Evolutionary conservation across 257 asterid genomes (phyloP).

Genomic region (Rhazya stricta): DNA sequence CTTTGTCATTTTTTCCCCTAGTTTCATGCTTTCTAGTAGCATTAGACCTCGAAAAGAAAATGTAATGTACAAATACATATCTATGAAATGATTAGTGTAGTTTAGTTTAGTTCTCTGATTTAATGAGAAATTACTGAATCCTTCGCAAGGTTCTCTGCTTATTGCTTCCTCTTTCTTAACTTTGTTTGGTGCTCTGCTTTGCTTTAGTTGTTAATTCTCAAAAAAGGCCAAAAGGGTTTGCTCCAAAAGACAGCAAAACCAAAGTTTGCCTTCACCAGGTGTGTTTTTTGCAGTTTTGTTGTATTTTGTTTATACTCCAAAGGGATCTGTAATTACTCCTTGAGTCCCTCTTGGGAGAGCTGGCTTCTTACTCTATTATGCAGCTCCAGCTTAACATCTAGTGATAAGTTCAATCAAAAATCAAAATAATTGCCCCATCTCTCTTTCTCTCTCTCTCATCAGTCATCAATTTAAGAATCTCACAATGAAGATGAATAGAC

Average conservation of each 20-base stretch:
- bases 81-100: constrained; percentile 18
- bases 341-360: neutral
- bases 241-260: neutral
- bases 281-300: neutral
- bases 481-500: constrained; percentile 13
- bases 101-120: constrained; percentile 15
- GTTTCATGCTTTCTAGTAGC: neutral
- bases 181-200: neutral
- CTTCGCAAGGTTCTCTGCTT: constrained; percentile 12
- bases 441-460: neutral
- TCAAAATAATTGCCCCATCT: neutral
- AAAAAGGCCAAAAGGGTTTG: neutral
- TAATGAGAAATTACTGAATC: constrained; percentile 21
- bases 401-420: neutral
- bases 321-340: neutral
- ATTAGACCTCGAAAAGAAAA: constrained; percentile 9
- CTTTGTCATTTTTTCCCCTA: neutral
- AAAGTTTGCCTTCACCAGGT: neutral
- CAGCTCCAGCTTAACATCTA: too few species aligned
- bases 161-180: constrained; percentile 5
- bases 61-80: constrained; percentile 21
- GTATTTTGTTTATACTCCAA: too few species aligned
- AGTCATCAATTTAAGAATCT: neutral
- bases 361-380: neutral
- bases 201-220: neutral